Base-by-base conservation (phyloP, 768 basidiomycete genomes). In the Tremella mesenterica region DNA sequence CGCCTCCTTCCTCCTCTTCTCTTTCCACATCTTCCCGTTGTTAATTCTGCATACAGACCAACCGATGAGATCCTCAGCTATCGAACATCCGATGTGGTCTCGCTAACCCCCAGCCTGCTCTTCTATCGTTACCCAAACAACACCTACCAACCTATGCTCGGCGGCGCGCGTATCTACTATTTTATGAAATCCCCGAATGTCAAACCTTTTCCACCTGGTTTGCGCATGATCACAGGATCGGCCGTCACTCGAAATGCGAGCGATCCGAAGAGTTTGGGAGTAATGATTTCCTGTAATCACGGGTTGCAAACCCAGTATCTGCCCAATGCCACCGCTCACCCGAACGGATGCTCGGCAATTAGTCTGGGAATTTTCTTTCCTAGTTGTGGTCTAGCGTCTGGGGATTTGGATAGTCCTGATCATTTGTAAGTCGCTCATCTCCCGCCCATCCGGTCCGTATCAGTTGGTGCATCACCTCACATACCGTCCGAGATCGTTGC, bases 131-230 rank as follows among this genome's bases (percentile, higher is more conserved):
- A 54, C 53, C 41, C 39, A 1, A 71, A 74, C 53, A 65, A 64
- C 26, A 60, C 66, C 10, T 67, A 70, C 56, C n/a, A 56, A 1
- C 58, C 59, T 5, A 61, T 72, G 18, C 53, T 61, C n/a, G 60
- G 61, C 14, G 53, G 56, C 1, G 49, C 51, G 9, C 55, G 72
- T 8, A 65, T 74, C 57, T 74, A 72, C 58, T 74, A 74, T 54
- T 70, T 63, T 57, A 53, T 46, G 56, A 67, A 63, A 43, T 48
- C 31, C 27, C 38, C 45, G 21, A 51, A 67, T 14, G 61, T 66
- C 38, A 46, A 58, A 26, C 65, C 67, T 20, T 70, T 65, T 56
- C 65, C 68, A 1, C 59, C 54, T 25, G 68, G 65, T 23, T 46
- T 67, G 10, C 59, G 55, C 9, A 70, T 70, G 68, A 56, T 70